Conservation (phyloP, 163 green algal species). For the Coccomyxa subellipsoidea region DNA sequence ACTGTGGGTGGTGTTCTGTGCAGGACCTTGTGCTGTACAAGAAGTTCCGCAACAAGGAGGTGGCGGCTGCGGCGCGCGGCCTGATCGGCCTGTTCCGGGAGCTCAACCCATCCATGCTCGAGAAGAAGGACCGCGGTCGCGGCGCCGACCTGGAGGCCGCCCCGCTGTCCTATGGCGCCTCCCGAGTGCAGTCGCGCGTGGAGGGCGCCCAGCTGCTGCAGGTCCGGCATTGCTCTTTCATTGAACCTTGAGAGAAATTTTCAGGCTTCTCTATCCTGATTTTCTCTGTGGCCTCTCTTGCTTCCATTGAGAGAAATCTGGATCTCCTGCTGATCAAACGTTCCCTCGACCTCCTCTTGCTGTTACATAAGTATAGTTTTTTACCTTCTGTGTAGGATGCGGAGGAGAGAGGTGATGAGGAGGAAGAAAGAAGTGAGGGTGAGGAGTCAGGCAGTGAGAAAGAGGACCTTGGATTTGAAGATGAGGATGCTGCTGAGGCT, state of each 20-base stretch:
- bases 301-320: too few species aligned
- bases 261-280: too few species aligned
- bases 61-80: slow-evolving; percentile 69
- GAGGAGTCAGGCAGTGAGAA: slow-evolving; percentile 1
- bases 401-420: slow-evolving; percentile 19
- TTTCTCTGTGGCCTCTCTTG: too few species aligned
- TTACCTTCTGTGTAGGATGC: slow-evolving; percentile 12
- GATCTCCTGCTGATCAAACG: too few species aligned
- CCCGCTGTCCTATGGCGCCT: slow-evolving; percentile 62
- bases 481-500: neutral
- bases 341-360: too few species aligned
- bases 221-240: slow-evolving; percentile 40
- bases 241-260: too few species aligned
- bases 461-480: neutral
- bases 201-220: slow-evolving; percentile 87
- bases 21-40: slow-evolving; percentile 90
- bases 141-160: slow-evolving; percentile 43
- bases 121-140: slow-evolving; percentile 68
- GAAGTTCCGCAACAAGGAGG: slow-evolving; percentile 85
- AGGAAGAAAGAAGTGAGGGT: slow-evolving; percentile 21
- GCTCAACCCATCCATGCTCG: slow-evolving; percentile 72
- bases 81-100: slow-evolving; percentile 88
- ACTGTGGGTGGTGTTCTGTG: neutral
- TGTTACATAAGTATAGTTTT: neutral
- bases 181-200: slow-evolving; percentile 49